Base-by-base conservation (phyloP, 1,139 yeast genomes). In the Saccharomyces hybrid region DNA sequence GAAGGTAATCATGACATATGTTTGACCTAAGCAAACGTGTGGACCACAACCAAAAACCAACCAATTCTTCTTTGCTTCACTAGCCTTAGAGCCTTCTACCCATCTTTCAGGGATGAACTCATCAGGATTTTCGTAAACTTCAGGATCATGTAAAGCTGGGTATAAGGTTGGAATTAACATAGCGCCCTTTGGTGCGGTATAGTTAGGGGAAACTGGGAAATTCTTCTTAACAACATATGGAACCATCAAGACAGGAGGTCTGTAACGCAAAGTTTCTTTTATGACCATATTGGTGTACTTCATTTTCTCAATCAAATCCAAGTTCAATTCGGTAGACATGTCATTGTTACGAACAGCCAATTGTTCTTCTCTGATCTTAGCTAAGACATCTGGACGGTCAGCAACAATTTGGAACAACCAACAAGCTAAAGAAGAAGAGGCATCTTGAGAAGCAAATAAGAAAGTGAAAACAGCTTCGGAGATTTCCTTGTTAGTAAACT, bases 231-330 rank as follows among this genome's bases (percentile, higher is more conserved):
- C 97, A 59, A 88, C 88, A 70, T 93, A 93, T 52, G 99, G 99
- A 58, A 93, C 98, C 99, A 93, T 93, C 57, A 90, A 71, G 60
- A 93, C 99, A 5, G 99, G 99, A 38, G 99, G 99, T 73, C 98
- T 86, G 76, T 87, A 87, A 72, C 99, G 86, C 64, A 93, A 80
- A 55, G 93, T 77, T 76, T 93, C 99, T 75, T 83, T 88, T 58
- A 93, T 96, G 59, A 88, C 97, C 83, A 84, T 83, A 66, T 80
- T 78, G 29, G 99, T 91, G 76, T 88, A 93, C 34, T 75, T 78
- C 99, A 93, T 93, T 65, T 84, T 68, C 60, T 87, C 93, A 61
- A 91, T 86, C 70, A 93, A 74, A 32, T 85, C 91, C 57, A 88
- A 78, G 51, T 80, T 73, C 60, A 91, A 77, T 52, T 78, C 83